Evolutionary conservation across 2,329 filamentous ascomycete species (phyloP), one percentile per base, ranked within the genome.

Genomic region (Colletotrichum nymphaeae): DNA sequence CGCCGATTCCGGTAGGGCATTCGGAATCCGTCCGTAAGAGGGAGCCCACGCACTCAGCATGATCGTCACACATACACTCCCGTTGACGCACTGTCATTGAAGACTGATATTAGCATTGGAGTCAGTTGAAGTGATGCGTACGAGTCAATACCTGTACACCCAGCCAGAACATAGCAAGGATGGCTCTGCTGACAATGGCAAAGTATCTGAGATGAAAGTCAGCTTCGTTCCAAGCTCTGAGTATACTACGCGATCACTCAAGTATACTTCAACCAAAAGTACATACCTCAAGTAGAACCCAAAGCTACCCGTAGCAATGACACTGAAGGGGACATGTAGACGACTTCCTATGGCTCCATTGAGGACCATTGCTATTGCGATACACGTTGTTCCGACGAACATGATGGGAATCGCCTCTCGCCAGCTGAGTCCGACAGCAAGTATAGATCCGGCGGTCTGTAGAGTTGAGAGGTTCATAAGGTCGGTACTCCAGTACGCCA

Each of bases 81-180:
- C 42, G 42, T 49, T 49, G 42, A 49, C 42, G 19, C 42, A 49
- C 42, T 49, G 9, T 4, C 8, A n/a, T 49, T 49, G 42, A 49
- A 49, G 42, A 49, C 69, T 83, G 80, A 22, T 22, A 7, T 49
- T 49, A 49, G 42, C 42, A 49, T 35, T 35, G 32, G 32, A 49
- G 19, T n/a, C 42, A 49, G 19, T 22, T 83, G 56, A 68, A 46
- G 55, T 57, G 57, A n/a, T 58, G 67, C 11, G 72, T 67, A 9
- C 72, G 63, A n/a, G 63, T 74, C 6, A 58, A 32, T 35, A 63
- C 67, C 52, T 93, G 90, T 59, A 93, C 92, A 0, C 91, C 90
- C 66, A 93, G 90, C 92, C 86, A 88, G 77, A 88, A 87, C 78
- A 87, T 84, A 30, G 85, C 86, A 22, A 87, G 79, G 56, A 87